These are phyloP conservation scores for Theobroma grandiflorum DNA, from an alignment of 441 rosid species.

Conservation along the genomic window DNA sequence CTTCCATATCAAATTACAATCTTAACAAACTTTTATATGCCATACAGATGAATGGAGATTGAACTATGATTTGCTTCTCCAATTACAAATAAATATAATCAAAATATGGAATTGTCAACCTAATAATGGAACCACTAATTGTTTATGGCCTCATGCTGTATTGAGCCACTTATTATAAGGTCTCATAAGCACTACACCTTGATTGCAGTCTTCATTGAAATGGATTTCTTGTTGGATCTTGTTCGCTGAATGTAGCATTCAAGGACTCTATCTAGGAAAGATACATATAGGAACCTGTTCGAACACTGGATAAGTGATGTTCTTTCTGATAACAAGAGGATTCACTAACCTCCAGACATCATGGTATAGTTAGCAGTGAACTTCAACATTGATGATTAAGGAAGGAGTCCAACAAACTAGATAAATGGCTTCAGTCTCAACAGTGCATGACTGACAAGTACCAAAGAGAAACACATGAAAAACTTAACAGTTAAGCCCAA, in stretches of 20 bases:
- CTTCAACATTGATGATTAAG: not conserved
- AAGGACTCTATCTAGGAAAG: not conserved
- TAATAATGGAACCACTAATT: not conserved
- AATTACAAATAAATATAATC: not conserved
- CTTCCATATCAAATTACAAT: not conserved
- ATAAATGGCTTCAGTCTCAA: not conserved
- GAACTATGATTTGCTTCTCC: not conserved
- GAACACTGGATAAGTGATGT: not conserved
- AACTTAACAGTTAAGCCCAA: not conserved
- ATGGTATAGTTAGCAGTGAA: not conserved
- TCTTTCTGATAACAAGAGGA: slow-evolving; percentile 4
- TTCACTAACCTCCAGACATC: not conserved
- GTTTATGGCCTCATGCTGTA: not conserved
- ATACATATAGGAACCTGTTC: not conserved
- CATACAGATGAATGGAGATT: not conserved
- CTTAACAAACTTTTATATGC: not conserved
- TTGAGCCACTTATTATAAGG: not conserved
- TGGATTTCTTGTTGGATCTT: slow-evolving; percentile 8
- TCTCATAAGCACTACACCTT: slow-evolving; percentile 13
- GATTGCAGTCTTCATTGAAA: not conserved
- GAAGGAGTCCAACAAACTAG: not conserved
- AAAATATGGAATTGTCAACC: not conserved
- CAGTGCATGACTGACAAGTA: not conserved
- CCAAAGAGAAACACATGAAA: not conserved
- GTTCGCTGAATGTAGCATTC: not conserved